Percentiles rank a stretch among this genome's conserved stretches.
Conservation (phyloP, 305 asterid genomes). For the Fraxinus sp. region DNA sequence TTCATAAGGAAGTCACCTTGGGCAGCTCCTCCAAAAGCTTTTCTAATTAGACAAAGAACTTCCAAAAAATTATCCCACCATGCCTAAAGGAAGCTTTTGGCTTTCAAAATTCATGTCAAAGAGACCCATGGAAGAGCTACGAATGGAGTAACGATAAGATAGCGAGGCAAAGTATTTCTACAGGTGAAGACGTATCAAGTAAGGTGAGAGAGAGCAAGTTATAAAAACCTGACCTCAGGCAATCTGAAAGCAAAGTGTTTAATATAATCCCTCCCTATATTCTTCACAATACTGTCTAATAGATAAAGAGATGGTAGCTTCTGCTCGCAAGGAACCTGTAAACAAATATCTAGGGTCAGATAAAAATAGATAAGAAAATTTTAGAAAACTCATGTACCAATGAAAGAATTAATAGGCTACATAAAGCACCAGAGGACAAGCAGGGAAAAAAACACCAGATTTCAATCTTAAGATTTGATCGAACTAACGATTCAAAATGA, state of each 20-base stretch:
- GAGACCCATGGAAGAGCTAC: background rate
- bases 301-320: constrained; percentile 94
- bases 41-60: background rate
- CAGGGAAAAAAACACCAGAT: constrained; percentile 8
- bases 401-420: constrained; percentile 1
- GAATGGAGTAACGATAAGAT: background rate
- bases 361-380: constrained; percentile 10
- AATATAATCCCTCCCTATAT: constrained; percentile 94
- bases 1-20: background rate
- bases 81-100: background rate
- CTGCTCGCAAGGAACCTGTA: constrained; percentile 88
- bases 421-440: constrained; percentile 1
- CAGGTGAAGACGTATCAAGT: background rate
- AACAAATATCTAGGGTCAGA: constrained; percentile 37
- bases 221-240: constrained; percentile 76
- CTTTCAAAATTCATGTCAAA: background rate
- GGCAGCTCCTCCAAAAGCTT: background rate
- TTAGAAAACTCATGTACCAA: constrained; percentile 7
- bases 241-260: constrained; percentile 72
- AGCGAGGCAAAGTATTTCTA: background rate
- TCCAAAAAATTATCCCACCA: background rate
- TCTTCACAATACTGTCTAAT: constrained; percentile 98
- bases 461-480: background rate
- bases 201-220: constrained; percentile 10
- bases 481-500: constrained; percentile 11